Evolutionary conservation across 2,329 filamentous ascomycete genomes (phyloP).

Genomic region (Madurella fahalii): DNA sequence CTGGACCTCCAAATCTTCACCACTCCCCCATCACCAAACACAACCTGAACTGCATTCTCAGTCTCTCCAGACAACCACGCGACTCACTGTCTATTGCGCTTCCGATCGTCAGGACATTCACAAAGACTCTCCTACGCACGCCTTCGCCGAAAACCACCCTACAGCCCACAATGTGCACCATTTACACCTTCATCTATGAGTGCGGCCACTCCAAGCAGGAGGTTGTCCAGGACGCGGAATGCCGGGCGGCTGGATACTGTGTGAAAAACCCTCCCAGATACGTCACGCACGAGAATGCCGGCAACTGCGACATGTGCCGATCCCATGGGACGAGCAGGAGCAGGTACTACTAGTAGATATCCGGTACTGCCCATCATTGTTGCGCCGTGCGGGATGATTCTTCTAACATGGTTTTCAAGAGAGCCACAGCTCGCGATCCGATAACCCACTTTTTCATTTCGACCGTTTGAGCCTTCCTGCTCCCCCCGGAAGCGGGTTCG

Average conservation of each 20-base stretch:
- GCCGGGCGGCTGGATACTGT: background rate
- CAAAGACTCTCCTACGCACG: background rate
- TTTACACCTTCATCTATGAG: background rate
- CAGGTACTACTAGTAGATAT: background rate
- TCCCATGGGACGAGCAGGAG: background rate
- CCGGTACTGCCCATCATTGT: background rate
- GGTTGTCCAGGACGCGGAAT: background rate
- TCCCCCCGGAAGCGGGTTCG: background rate
- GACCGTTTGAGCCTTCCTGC: background rate
- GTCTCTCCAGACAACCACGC: background rate
- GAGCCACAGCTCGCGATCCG: background rate
- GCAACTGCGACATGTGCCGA: background rate
- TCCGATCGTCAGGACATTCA: too few species aligned
- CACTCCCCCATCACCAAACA: background rate
- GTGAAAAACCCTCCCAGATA: too few species aligned
- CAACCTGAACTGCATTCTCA: background rate
- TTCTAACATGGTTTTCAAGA: background rate
- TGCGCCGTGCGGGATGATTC: background rate
- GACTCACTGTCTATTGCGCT: background rate
- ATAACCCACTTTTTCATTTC: background rate
- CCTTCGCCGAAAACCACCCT: background rate
- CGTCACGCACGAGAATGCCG: constrained; percentile 2
- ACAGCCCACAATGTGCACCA: constrained; percentile 7
- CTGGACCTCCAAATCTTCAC: background rate
- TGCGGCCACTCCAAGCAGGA: constrained; percentile 5